Evolutionary conservation across 2,329 filamentous ascomycete genomes (phyloP), one percentile per base, ranked within the genome.

Genomic region (Clarireedia monteithiana): DNA sequence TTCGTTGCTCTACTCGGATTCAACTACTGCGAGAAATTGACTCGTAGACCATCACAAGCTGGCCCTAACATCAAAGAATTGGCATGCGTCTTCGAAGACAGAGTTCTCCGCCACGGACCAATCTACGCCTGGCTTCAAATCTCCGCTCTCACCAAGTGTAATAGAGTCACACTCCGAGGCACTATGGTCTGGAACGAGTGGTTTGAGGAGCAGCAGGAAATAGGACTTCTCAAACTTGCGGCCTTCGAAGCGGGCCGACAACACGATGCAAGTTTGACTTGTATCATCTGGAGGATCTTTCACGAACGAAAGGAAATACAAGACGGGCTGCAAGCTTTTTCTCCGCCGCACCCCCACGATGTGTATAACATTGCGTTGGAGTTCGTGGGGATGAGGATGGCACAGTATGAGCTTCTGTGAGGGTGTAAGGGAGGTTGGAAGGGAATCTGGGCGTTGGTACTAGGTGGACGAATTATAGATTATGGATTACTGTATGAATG

Each of bases 51-150:
- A 23, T 15, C 15, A 17, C 20, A 42, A 44, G 36, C 24, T 6
- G 30, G 48, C 0, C 38, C 24, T 20, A 9, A 14, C 6, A 30
- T 17, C 3, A 40, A 44, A 34, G 34, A 48, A 24, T 26, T n/a
- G 12, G 23, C 45, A 5, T 20, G 30, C 7, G 6, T 50, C 6
- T 55, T 55, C 14, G 45, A 55, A 6, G 34, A 55, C 34, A 48
- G 48, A 6, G 27, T 54, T 7, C 6, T 55, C 5, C 38, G 26
- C 5, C 45, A 55, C 24, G 52, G 52, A 7, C 52, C 52, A 3
- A 6, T 49, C 12, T 40, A 40, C 10, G 52, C 52, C 3, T 55
- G 52, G 52, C 20, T 50, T 9, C 24, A 55, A n/a, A 44, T 50
- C 24, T 44, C 23, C 12, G 6, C 52, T 5, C 23, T 34, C 7